phyloP scores from a whole-genome alignment of 768 basidiomycete species.

The Russula vinacea region DNA sequence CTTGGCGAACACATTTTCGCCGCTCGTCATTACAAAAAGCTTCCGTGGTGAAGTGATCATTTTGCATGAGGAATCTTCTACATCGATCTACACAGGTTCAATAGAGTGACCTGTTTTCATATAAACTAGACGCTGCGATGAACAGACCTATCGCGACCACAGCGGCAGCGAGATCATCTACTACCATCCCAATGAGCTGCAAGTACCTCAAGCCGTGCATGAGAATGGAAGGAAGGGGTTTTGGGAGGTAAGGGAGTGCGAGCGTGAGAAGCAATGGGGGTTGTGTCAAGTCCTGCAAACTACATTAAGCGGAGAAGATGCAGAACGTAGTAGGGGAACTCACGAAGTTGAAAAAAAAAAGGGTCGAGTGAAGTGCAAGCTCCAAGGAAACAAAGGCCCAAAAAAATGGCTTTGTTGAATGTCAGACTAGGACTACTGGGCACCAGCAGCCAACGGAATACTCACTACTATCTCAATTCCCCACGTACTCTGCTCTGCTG shows the following conservation, averaged over 20 bases:
- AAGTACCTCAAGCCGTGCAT: constrained; percentile 63
- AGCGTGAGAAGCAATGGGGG: constrained; percentile 58
- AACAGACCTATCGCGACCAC: constrained; percentile 72
- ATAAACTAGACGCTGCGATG: constrained; percentile 33
- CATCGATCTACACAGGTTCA: constrained; percentile 9
- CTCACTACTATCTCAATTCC: constrained; percentile 59
- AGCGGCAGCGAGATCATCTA: constrained; percentile 69
- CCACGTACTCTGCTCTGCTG: constrained; percentile 40
- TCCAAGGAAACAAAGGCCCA: constrained; percentile 78
- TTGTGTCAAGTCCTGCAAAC: constrained; percentile 51
- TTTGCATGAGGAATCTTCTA: constrained; percentile 1
- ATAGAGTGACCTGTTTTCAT: constrained; percentile 15
- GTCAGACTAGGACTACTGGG: constrained; percentile 13
- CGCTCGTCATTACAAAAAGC: neutral
- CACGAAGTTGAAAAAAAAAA: constrained; percentile 68
- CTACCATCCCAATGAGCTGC: constrained; percentile 60
- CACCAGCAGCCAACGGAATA: constrained; percentile 18
- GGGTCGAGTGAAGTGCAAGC: constrained; percentile 65
- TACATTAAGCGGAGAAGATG: neutral
- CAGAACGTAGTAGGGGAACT: constrained; percentile 33
- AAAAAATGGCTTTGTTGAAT: constrained; percentile 61
- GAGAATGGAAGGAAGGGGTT: constrained; percentile 60
- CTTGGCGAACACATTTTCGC: neutral
- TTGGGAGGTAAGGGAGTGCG: constrained; percentile 62
- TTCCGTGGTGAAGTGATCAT: neutral